Percentiles rank a stretch among this genome's conserved stretches.
Evolutionary conservation across 208 protist genomes (phyloP).

Genomic region (Trypanosoma grayi): DNA sequence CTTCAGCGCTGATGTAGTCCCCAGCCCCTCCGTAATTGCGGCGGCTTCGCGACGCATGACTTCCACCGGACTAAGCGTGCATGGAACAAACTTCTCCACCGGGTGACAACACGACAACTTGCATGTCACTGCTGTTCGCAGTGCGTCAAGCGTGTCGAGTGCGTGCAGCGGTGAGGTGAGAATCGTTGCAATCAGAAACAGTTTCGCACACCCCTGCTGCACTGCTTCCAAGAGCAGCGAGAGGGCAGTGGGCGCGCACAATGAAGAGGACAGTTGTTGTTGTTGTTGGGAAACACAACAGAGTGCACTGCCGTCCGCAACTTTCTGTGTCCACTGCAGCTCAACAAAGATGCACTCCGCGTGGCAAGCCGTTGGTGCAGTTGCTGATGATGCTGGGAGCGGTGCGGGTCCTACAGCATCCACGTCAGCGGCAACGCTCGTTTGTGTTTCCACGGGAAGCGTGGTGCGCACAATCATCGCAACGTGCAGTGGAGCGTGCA

Average conservation of each 20-base stretch:
- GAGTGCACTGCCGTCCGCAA: not conserved
- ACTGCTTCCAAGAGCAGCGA: slow-evolving; percentile 2
- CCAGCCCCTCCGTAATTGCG: not conserved
- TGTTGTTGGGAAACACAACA: not conserved
- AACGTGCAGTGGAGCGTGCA: slow-evolving; percentile 1
- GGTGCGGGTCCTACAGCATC: not conserved
- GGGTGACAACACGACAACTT: slow-evolving; percentile 2
- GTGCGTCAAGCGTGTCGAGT: not conserved
- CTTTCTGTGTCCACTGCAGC: slow-evolving; percentile 3
- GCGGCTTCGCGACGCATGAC: not conserved
- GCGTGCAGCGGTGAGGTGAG: not conserved
- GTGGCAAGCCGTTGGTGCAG: not conserved
- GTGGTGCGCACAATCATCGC: slow-evolving; percentile 3
- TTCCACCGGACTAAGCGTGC: not conserved
- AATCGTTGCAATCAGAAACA: slow-evolving; percentile 7
- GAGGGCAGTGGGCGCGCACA: not conserved
- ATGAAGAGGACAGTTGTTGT: not conserved
- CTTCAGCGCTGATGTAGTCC: not conserved
- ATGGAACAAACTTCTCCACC: not conserved
- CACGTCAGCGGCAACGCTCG: not conserved
- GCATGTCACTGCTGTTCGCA: not conserved
- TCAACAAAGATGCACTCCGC: slow-evolving; percentile 10
- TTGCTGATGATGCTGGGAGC: not conserved
- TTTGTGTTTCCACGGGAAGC: not conserved
- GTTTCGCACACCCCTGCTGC: not conserved